phyloP scores from a whole-genome alignment of 2,329 filamentous ascomycete genomes.

The Penicillium rolfsii region DNA sequence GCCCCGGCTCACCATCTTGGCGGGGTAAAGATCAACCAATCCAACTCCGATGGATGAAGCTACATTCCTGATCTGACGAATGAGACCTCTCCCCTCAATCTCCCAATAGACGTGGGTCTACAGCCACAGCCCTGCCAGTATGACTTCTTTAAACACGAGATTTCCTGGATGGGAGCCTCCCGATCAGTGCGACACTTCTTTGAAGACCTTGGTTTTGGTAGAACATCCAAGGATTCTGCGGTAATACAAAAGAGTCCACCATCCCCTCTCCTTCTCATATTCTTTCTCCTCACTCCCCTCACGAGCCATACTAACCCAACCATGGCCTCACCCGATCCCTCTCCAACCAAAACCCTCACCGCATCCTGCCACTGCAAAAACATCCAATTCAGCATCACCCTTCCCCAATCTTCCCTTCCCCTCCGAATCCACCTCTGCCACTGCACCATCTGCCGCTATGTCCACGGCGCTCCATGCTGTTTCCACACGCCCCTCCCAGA shows the following conservation, averaged over 20 bases:
- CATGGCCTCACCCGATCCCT: not conserved
- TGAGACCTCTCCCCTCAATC: not conserved
- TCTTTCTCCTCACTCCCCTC: no score
- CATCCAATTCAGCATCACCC: slow-evolving; percentile 39
- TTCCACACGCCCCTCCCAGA: slow-evolving; percentile 32
- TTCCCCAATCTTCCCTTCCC: slow-evolving; percentile 41
- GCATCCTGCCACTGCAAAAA: slow-evolving; percentile 32
- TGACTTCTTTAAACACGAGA: slow-evolving; percentile 14
- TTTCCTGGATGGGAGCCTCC: not conserved
- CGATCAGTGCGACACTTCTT: not conserved
- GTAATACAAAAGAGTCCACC: not conserved
- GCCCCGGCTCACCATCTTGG: not conserved
- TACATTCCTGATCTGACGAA: not conserved
- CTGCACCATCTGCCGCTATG: slow-evolving; percentile 49
- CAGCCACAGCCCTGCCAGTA: not conserved
- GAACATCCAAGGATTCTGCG: not conserved
- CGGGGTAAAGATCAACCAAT: not conserved
- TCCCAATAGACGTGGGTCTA: not conserved
- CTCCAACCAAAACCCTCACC: slow-evolving; percentile 23
- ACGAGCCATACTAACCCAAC: not conserved
- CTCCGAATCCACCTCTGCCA: slow-evolving; percentile 49
- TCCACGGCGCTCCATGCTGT: slow-evolving; percentile 40
- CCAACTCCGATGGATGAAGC: not conserved
- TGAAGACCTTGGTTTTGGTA: not conserved
- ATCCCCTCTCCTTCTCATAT: not conserved